Base-by-base conservation (phyloP, 306 rosid genomes). In the Clitoria ternatea region DNA sequence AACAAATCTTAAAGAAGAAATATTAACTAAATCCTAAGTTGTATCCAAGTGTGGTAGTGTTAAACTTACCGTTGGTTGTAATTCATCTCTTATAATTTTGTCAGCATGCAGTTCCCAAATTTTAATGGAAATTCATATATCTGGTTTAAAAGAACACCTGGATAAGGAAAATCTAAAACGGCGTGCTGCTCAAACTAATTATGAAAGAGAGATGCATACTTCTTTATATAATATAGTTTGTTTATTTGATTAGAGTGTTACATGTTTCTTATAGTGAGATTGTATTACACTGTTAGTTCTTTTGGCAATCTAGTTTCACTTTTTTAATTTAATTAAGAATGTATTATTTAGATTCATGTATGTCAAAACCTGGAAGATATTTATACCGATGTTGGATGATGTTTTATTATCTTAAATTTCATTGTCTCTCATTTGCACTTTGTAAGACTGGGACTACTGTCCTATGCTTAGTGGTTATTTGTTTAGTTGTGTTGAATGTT, bases 161-260 rank as follows among this genome's bases (percentile, higher is more conserved):
- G 92, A 91, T 72, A 82, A 69, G 69, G 90, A 89, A 67, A 88
- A 84, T 70, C 92, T 85, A 79, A 84, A 85, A 67, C 87, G 97
- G 91, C 87, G 91, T 64, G 60, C 82, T 9, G 84, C 97, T 72
- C 99, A 94, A 81, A 80, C 85, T 44, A 94, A 94, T 83, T 94
- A 90, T 10, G 95, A 94, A 80, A 91, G 99, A 91, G 97, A 94
- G 90, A 97, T 94, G 61, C 5, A 0, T 22, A n/a, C 13, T 29
- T 73, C 57, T 30, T 37, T 39, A 55, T 20, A 18, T 59, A 23
- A 69, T 11, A 12, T 17, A 68, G 4, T 39, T 26, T 14, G 10
- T 72, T 57, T 40, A 42, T 36, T 40, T 45, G 19, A 33, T 18
- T 57, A n/a, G 33, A 45, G 24, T 75, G 8, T 35, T 44, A 48